A percentile compares a stretch with the other conserved stretches of the same genome.
Evolutionary conservation across 176 grass and related monocot species (phyloP).

Genomic region (Oryza brachyantha): DNA sequence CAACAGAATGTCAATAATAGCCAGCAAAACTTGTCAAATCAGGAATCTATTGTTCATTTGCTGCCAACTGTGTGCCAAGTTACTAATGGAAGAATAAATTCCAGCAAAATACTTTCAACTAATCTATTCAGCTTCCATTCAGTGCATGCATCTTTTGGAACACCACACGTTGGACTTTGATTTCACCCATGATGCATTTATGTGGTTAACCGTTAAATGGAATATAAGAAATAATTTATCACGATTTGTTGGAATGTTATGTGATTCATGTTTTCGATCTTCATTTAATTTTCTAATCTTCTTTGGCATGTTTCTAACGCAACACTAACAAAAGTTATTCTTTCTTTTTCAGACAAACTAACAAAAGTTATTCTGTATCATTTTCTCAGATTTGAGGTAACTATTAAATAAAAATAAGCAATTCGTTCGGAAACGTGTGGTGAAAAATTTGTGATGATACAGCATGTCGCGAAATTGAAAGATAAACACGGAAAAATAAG

Average conservation of each 20-base stretch:
- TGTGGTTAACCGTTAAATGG: background rate
- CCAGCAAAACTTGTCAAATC: background rate
- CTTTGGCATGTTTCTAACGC: background rate
- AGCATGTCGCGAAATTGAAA: background rate
- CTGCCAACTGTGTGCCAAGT: constrained; percentile 3
- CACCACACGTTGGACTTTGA: background rate
- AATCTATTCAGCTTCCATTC: background rate
- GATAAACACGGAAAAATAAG: background rate
- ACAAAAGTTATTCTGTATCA: background rate
- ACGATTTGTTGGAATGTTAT: background rate
- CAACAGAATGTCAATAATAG: constrained; percentile 17
- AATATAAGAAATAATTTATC: background rate
- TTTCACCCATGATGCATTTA: background rate
- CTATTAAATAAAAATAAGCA: background rate
- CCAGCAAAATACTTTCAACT: constrained; percentile 7
- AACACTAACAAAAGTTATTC: background rate
- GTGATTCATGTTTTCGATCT: background rate
- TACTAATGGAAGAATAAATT: constrained; percentile 24
- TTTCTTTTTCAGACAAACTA: background rate
- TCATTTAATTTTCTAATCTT: background rate
- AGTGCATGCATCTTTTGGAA: background rate
- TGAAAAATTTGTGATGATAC: background rate
- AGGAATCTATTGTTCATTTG: background rate
- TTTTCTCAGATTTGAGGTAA: background rate
- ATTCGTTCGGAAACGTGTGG: background rate